Percentiles rank a stretch among this genome's conserved stretches.
These are phyloP conservation scores for Trichoderma reesei DNA, from an alignment of 495 filamentous ascomycete genomes.

Conservation along the genomic window DNA sequence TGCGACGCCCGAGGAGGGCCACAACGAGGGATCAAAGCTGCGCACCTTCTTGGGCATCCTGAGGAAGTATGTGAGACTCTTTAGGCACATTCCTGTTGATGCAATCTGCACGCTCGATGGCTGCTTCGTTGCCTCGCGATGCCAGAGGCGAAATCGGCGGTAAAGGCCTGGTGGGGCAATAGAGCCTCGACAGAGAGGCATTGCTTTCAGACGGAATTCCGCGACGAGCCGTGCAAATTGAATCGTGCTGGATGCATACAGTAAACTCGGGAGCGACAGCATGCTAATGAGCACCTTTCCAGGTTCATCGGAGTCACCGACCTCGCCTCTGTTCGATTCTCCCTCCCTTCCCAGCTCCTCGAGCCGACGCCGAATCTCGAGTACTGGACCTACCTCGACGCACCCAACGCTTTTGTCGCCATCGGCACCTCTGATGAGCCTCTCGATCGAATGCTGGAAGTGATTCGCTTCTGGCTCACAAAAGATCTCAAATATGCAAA, in stretches of 20 bases:
- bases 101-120: neutral
- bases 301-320: conserved; percentile 93
- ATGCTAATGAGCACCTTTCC: neutral
- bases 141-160: conserved; percentile 4
- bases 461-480: conserved; percentile 95
- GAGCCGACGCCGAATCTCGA: conserved; percentile 95
- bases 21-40: conserved; percentile 70
- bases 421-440: conserved; percentile 91
- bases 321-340: conserved; percentile 92
- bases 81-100: neutral
- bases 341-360: conserved; percentile 85
- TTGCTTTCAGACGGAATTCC: neutral
- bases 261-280: neutral
- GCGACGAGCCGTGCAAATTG: neutral
- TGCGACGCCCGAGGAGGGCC: conserved; percentile 36
- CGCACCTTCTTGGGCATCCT: conserved; percentile 75
- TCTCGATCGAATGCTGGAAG: conserved; percentile 84
- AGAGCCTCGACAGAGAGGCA: neutral
- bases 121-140: neutral
- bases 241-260: neutral
- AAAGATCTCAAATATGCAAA: conserved; percentile 99
- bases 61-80: conserved; percentile 50
- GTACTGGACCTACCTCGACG: conserved; percentile 97
- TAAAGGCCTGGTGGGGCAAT: neutral
- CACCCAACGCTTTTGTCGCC: conserved; percentile 88